These are phyloP conservation scores for Wickerhamomyces sp. DNA, from an alignment of 1,139 yeast species.

Conservation along the genomic window DNA sequence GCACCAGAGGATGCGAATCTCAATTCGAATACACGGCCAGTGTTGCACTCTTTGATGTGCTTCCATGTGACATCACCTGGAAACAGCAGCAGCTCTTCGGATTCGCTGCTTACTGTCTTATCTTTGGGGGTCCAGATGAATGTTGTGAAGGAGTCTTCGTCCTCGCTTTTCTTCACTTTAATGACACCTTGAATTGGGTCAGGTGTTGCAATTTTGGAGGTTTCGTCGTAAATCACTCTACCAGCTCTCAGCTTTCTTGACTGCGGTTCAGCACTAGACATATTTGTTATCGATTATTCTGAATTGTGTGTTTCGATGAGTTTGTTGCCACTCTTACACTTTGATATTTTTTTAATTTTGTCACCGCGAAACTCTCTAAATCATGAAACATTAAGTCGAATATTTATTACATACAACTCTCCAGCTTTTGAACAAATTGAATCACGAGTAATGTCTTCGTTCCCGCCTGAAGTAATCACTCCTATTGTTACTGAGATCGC, in stretches of 20 bases:
- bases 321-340: not conserved
- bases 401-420: no score
- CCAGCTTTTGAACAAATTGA: no score
- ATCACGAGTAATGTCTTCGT: constrained; percentile 24
- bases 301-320: not conserved
- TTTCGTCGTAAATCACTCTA: constrained; percentile 68
- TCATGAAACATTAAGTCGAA: no score
- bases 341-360: not conserved
- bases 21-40: constrained; percentile 84
- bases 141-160: constrained; percentile 45
- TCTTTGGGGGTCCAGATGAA: constrained; percentile 61
- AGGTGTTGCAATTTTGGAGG: constrained; percentile 69
- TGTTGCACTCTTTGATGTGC: constrained; percentile 65
- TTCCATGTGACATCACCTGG: constrained; percentile 93
- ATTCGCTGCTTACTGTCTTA: constrained; percentile 34
- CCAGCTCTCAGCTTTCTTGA: constrained; percentile 76
- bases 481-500: constrained; percentile 55
- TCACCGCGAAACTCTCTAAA: not conserved
- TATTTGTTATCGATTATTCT: not conserved
- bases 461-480: constrained; percentile 58
- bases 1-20: constrained; percentile 82
- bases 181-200: constrained; percentile 73
- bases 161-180: constrained; percentile 50
- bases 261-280: not conserved
- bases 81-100: constrained; percentile 72